Conservation (phyloP, 805 yeast genomes). For the Starmerella kuoi region DNA sequence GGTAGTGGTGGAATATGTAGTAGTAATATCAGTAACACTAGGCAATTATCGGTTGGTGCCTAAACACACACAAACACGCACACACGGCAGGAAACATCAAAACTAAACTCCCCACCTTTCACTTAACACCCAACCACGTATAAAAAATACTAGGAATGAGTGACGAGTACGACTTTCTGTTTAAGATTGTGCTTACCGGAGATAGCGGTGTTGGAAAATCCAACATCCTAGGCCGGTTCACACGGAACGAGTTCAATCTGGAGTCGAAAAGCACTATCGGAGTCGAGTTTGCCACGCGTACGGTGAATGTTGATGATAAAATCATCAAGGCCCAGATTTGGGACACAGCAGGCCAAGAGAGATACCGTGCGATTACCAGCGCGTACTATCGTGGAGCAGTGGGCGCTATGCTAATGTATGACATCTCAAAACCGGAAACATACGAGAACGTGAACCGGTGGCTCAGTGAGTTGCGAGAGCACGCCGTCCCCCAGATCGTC, state of each 20-base stretch:
- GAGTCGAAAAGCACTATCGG: slow-evolving; percentile 94
- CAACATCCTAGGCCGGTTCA: slow-evolving; percentile 82
- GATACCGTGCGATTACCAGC: slow-evolving; percentile 93
- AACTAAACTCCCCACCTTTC: too few species aligned
- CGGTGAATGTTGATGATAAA: slow-evolving; percentile 88
- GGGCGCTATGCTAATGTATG: slow-evolving; percentile 92
- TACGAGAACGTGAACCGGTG: slow-evolving; percentile 80
- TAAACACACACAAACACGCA: too few species aligned
- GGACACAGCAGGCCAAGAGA: slow-evolving; percentile 99
- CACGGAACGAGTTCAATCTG: slow-evolving; percentile 88
- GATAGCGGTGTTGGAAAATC: slow-evolving; percentile 97
- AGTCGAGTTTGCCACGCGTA: slow-evolving; percentile 94
- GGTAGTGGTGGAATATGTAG: too few species aligned
- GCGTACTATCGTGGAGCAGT: slow-evolving; percentile 98
- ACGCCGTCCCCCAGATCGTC: slow-evolving; percentile 93
- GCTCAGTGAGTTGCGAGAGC: slow-evolving; percentile 91
- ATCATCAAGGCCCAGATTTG: slow-evolving; percentile 94
- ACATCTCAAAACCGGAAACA: slow-evolving; percentile 84
- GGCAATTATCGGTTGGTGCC: too few species aligned
- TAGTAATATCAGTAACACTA: too few species aligned
- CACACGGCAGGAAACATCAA: too few species aligned
- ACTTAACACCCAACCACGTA: too few species aligned
- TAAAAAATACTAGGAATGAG: slow-evolving; percentile 32
- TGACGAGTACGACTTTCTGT: slow-evolving; percentile 83
- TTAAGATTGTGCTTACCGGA: slow-evolving; percentile 87